Evolutionary conservation across 352 stramenopile species (phyloP), one percentile per base, ranked within the genome.

Genomic region (Globisporangium recalcitrans): DNA sequence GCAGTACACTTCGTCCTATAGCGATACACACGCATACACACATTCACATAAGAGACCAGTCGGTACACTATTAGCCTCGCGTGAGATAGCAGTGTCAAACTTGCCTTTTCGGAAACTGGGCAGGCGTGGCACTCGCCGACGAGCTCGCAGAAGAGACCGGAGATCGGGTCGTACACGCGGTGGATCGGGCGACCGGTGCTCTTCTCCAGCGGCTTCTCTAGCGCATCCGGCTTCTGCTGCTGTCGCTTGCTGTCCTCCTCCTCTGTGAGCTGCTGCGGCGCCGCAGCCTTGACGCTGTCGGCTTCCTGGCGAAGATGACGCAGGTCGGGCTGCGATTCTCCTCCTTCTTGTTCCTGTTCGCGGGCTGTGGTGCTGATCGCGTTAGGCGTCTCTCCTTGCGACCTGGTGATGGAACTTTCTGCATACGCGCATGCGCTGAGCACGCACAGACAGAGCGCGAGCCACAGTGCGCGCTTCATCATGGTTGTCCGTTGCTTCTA

Each of bases 81-180:
- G 21, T 42, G 49, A 9, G 27, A 24, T 19, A 58, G 3, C 11
- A 4, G 16, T 1, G 26, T 32, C 31, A 32, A 10, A n/a, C 36
- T 14, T 11, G 58, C 58, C 48, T 77, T 81, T 64, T 91, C 82
- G 8, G 73, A 82, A 21, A 72, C 57, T 9, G 75, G 67, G 54
- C 82, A 91, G n/a, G 71, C 47, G 55, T 81, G 61, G 57, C 82
- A 91, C 14, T 82, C 69, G 31, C 77, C 74, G 36, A 85, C 62
- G 5, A 85, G 56, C 16, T 73, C 71, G 34, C 82, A 90, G n/a
- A 78, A 79, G 21, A 91, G 62, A 1, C 80, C 79, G 1, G 80
- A 82, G 24, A 77, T 56, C 6, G 80, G 71, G 58, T 91, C 82
- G 63, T 88, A 90, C 60, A 85, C 74, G 47, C 79, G 77, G 59